Evolutionary conservation across 1,139 yeast species (phyloP).

Genomic region (Candida gigantensis): DNA sequence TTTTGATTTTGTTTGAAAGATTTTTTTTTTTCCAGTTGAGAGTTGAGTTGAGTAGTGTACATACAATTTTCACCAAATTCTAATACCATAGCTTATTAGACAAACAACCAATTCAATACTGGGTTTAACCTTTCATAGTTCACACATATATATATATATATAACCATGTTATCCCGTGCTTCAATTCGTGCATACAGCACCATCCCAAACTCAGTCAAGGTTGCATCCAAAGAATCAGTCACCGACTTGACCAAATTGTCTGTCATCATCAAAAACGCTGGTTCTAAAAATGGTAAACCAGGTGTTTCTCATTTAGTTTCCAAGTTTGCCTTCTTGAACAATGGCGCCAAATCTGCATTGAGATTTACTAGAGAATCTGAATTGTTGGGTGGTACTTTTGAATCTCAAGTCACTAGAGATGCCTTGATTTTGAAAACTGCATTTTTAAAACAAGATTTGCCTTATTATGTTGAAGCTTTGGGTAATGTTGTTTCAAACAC

Average conservation of each 20-base stretch:
- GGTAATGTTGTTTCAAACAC: slow-evolving; percentile 76
- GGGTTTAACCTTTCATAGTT: slow-evolving; percentile 5
- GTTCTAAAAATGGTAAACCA: slow-evolving; percentile 76
- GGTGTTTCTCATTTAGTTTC: slow-evolving; percentile 88
- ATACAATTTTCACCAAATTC: slow-evolving; percentile 3
- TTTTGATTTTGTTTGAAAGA: too few relatives aligned
- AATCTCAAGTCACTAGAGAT: slow-evolving; percentile 78
- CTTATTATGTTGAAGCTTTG: slow-evolving; percentile 86
- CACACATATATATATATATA: too few relatives aligned
- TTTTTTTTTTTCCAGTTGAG: neutral
- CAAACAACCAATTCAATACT: slow-evolving; percentile 1
- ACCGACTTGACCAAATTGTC: slow-evolving; percentile 69
- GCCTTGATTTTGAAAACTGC: slow-evolving; percentile 74
- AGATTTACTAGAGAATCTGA: slow-evolving; percentile 95
- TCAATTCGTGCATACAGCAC: slow-evolving; percentile 52
- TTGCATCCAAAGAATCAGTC: slow-evolving; percentile 48
- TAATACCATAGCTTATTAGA: slow-evolving; percentile 1
- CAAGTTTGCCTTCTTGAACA: slow-evolving; percentile 83
- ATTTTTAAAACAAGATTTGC: slow-evolving; percentile 86
- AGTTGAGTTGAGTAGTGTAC: neutral
- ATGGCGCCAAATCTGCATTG: slow-evolving; percentile 80
- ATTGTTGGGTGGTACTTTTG: slow-evolving; percentile 82
- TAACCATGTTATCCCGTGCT: slow-evolving; percentile 44
- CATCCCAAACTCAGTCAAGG: slow-evolving; percentile 43
- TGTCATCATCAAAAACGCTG: slow-evolving; percentile 78